Evolutionary conservation across 352 stramenopile species (phyloP), one percentile per base, ranked within the genome.

Genomic region (Globisporangium okanoganense): DNA sequence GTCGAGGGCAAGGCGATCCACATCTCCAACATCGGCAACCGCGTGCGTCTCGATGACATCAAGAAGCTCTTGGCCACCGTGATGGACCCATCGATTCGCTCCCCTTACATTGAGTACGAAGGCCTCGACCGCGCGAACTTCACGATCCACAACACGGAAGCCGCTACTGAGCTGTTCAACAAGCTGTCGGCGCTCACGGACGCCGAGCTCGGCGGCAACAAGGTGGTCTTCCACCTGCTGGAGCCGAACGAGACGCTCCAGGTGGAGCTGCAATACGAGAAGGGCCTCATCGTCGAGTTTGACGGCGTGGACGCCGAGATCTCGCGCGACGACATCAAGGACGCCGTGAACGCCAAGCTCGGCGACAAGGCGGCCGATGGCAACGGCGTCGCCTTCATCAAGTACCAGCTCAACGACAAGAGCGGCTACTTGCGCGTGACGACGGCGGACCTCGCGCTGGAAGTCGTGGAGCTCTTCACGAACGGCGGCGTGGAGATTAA

Each of bases 291-390:
- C 62, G 82, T 97, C 29, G 72, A 78, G 51, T 89, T 97, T 40
- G 75, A 87, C 18, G 87, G 76, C 22, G 78, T 97, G n/a, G 70
- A 82, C 13, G 81, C 72, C 16, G 78, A 94, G 49, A 69, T 95
- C 40, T 93, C 84, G 35, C 85, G 88, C 44, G 82, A 95, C 58
- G 80, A 91, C 47, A 94, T 97, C 65, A 95, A 97, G 73, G 64
- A 93, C 65, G 69, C 76, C 31, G 78, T 96, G 44, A 94, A 94
- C 70, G 79, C 91, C 44, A 83, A 90, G 68, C 81, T 94, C 40
- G 82, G 78, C 18, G 81, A 88, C 5, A 88, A 85, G 62, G 82
- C 79, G 33, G 59, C 45, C 1, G 78, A 88, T 10, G 80, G 82
- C 25, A 66, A 78, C 10, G 79, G 80, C 43, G 78, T 95, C 29